A percentile compares a stretch with the other conserved stretches of the same genome.
Conservation (phyloP, 768 basidiomycete species). For the Russula olivacea region DNA sequence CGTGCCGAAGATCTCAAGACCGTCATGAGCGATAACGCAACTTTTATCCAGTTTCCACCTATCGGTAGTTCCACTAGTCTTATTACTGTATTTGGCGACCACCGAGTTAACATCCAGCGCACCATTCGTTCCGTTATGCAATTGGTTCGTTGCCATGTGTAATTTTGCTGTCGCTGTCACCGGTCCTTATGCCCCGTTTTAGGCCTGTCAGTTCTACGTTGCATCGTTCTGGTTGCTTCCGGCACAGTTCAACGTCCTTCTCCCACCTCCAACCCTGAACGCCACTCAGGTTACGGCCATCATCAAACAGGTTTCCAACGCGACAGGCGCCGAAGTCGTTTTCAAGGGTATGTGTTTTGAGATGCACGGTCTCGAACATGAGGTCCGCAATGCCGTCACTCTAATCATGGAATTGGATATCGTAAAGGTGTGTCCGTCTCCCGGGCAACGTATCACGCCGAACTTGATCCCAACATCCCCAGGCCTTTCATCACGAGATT, state of each 20-base stretch:
- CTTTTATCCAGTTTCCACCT: conserved; percentile 89
- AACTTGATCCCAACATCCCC: background rate
- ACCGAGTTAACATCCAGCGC: conserved; percentile 88
- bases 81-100: conserved; percentile 91
- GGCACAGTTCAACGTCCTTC: conserved; percentile 85
- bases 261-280: conserved; percentile 78
- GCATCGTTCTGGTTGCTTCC: conserved; percentile 98
- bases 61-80: conserved; percentile 90
- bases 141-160: conserved; percentile 56
- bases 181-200: conserved; percentile 26
- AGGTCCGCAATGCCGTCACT: conserved; percentile 78
- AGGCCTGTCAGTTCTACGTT: conserved; percentile 94
- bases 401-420: conserved; percentile 89
- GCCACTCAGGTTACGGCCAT: conserved; percentile 76
- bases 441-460: background rate
- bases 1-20: conserved; percentile 87
- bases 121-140: conserved; percentile 94
- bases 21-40: conserved; percentile 94
- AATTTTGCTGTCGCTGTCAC: background rate
- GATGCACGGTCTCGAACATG: conserved; percentile 88
- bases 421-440: conserved; percentile 58
- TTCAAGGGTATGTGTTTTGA: conserved; percentile 98
- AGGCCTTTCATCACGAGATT: conserved; percentile 96
- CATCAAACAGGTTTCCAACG: conserved; percentile 78
- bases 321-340: conserved; percentile 88